These are phyloP conservation scores for Tetraselmis striata DNA, from an alignment of 139 green algal species.

Conservation along the genomic window DNA sequence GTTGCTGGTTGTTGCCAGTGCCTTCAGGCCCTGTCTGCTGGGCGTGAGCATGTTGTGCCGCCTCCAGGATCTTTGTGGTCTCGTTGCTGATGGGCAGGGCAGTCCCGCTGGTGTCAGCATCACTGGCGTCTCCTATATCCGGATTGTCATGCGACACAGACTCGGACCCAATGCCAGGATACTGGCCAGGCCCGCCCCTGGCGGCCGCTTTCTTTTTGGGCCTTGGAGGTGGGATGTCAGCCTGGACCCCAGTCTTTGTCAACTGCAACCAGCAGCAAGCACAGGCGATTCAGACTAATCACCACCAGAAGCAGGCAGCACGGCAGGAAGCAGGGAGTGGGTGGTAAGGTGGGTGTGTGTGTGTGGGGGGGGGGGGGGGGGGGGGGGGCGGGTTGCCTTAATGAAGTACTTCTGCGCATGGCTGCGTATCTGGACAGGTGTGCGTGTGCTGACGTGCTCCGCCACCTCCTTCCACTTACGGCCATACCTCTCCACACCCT, in stretches of 20 bases:
- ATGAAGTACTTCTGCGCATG: slow-evolving; percentile 31
- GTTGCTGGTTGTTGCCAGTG: too few species aligned
- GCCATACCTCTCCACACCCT: slow-evolving; percentile 6
- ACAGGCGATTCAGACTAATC: too few species aligned
- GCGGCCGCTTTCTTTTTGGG: not conserved
- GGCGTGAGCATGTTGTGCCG: not conserved
- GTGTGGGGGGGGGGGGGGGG: too few species aligned
- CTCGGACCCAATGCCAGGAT: not conserved
- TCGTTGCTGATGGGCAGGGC: not conserved
- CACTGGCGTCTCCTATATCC: not conserved
- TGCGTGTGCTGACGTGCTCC: slow-evolving; percentile 20
- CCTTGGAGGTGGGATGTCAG: not conserved
- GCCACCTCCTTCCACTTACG: slow-evolving; percentile 22
- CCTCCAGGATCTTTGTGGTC: not conserved
- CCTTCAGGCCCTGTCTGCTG: not conserved
- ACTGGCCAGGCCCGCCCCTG: not conserved
- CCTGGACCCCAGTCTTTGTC: not conserved
- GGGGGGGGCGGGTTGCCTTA: too few species aligned
- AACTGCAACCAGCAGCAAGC: too few species aligned
- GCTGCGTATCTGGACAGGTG: slow-evolving; percentile 19
- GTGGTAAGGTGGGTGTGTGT: too few species aligned
- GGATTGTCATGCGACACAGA: not conserved
- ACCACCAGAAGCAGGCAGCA: too few species aligned
- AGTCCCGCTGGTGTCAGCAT: not conserved
- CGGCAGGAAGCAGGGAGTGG: too few species aligned